A percentile compares a stretch with the other conserved stretches of the same genome.
Evolutionary conservation across 257 asterid genomes (phyloP).

Genomic region (Rehmannia glutinosa): DNA sequence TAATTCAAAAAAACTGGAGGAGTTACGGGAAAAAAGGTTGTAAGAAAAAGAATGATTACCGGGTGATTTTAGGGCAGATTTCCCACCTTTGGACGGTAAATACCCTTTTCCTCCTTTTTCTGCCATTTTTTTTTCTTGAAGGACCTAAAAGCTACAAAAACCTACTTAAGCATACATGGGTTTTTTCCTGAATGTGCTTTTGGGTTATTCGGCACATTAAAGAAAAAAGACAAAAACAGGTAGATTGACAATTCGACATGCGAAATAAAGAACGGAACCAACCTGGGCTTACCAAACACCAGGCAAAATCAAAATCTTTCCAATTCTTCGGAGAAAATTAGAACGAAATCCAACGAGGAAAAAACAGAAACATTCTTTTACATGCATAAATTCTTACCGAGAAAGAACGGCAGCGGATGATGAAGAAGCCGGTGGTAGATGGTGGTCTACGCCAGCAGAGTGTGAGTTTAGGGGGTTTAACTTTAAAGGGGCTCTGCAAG

Average conservation of each 20-base stretch:
- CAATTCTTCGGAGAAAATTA: slow-evolving; percentile 4
- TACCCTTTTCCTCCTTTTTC: slow-evolving; percentile 42
- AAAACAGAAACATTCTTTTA: not conserved
- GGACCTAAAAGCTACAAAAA: slow-evolving; percentile 9
- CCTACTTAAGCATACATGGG: not conserved
- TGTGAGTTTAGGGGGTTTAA: slow-evolving; percentile 20
- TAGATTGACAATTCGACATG: slow-evolving; percentile 8
- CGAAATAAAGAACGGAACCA: slow-evolving; percentile 1
- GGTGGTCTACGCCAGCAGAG: slow-evolving; percentile 23
- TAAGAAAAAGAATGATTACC: slow-evolving; percentile 13
- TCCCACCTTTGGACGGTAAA: slow-evolving; percentile 33
- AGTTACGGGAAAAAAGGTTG: not conserved
- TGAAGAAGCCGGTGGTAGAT: slow-evolving; percentile 9
- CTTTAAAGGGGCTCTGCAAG: slow-evolving; percentile 13
- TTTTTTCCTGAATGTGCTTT: not conserved
- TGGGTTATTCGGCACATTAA: not conserved
- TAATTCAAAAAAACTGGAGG: not conserved
- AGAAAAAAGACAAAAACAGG: not conserved
- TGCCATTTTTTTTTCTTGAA: slow-evolving; percentile 26
- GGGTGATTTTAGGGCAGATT: slow-evolving; percentile 33
- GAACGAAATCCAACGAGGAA: not conserved
- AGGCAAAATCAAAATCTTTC: not conserved
- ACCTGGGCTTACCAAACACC: not conserved
- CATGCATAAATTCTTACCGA: slow-evolving; percentile 24
- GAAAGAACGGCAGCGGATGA: slow-evolving; percentile 5